Evolutionary conservation across 2,329 filamentous ascomycete species (phyloP), one percentile per base, ranked within the genome.

Genomic region (Alternaria arbusti): DNA sequence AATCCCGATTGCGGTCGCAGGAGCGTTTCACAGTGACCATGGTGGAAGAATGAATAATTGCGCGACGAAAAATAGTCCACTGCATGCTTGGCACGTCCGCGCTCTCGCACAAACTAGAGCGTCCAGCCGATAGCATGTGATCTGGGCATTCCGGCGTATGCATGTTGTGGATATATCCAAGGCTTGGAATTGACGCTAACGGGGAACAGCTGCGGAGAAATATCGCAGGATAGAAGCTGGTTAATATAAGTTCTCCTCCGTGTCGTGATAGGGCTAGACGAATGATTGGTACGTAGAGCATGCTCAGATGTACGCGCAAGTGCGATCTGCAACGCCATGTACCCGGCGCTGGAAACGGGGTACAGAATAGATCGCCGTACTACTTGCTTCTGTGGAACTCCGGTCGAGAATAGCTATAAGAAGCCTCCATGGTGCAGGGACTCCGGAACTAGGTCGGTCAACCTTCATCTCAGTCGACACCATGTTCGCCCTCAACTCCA

Each of bases 221-320:
- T 44, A 13, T 13, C 40, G 13, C 20, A 25, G 9, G 25, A 55
- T 81, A 72, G n/a, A 85, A 84, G 87, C 88, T 70, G 74, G 75
- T 71, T 88, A 86, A 65, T 61, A 15, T 61, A 23, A 8, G 36
- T 43, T 45, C 22, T 26, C 25, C 26, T 58, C 59, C 59, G 59
- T 58, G 59, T 51, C 59, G 36, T 52, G 40, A 58, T 32, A 30
- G 43, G 47, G 15, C 43, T 63, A 63, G 49, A 10, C 49, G 54
- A 13, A 54, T 17, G 13, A 17, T 8, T 15, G 1, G 20, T 57
- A 26, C 61, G 57, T 11, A 3, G 32, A 47, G 8, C 57, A 44
- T 64, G 17, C 61, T 43, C 23, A 43, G 32, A 46, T 56, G 12
- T 61, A 60, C 61, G 57, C 57, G 1, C 4, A 9, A 25, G 10